These are phyloP conservation scores for Prorocentrum cordatum DNA, from an alignment of 169 alveolate genomes.

Conservation along the genomic window DNA sequence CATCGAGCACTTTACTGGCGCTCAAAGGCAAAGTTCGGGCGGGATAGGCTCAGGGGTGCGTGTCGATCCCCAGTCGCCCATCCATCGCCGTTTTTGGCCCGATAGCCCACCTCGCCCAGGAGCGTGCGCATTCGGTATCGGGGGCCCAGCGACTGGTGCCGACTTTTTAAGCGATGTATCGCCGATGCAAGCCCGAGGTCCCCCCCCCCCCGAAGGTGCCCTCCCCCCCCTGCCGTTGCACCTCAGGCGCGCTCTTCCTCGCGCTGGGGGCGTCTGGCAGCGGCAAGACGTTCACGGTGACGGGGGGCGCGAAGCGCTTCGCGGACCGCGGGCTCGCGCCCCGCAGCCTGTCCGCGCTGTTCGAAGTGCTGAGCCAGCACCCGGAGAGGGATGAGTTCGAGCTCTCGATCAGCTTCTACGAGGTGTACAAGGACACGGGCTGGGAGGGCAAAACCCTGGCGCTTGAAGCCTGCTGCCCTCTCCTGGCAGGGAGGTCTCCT, in stretches of 20 bases:
- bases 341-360: background rate
- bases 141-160: background rate
- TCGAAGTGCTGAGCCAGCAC: no score
- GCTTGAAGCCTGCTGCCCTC: no score
- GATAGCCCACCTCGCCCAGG: background rate
- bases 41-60: background rate
- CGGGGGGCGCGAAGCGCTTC: constrained; percentile 15
- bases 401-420: no score
- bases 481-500: no score
- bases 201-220: no score
- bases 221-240: no score
- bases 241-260: background rate
- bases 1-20: background rate
- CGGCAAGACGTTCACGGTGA: constrained; percentile 10
- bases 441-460: no score
- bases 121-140: background rate
- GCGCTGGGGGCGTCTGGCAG: background rate
- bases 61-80: background rate
- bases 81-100: background rate
- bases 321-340: constrained; percentile 13
- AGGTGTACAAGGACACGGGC: no score
- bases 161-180: background rate
- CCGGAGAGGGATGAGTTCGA: no score
- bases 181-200: background rate
- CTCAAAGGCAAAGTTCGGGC: background rate